These are phyloP conservation scores for Sordariomycetes sp. DNA, from an alignment of 2,329 filamentous ascomycete species.

Conservation along the genomic window DNA sequence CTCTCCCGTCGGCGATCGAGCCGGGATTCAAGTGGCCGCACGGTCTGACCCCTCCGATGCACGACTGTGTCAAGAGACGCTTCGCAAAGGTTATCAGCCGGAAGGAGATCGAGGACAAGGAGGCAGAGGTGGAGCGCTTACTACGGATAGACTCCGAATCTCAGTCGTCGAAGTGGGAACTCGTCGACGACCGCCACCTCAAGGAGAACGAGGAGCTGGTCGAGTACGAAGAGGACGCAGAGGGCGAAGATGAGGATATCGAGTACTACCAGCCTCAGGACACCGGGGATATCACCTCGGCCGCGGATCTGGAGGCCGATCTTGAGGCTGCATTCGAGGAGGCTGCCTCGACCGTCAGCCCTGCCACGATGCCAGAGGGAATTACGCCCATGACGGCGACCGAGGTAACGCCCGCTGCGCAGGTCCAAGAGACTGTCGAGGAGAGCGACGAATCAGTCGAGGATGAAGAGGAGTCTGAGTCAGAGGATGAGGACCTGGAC, in stretches of 20 bases:
- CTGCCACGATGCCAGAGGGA: slow-evolving; percentile 26
- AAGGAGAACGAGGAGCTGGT: slow-evolving; percentile 9
- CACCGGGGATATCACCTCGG: slow-evolving; percentile 34
- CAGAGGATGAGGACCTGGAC: slow-evolving; percentile 38
- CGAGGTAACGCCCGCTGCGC: slow-evolving; percentile 27
- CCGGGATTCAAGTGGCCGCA: slow-evolving; percentile 64
- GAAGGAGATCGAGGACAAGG: slow-evolving; percentile 74
- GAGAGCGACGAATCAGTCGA: slow-evolving; percentile 31
- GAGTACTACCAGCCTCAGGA: slow-evolving; percentile 32
- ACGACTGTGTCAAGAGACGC: slow-evolving; percentile 67
- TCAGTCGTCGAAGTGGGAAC: slow-evolving; percentile 46
- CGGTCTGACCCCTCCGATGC: slow-evolving; percentile 78
- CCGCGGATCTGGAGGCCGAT: slow-evolving; percentile 39
- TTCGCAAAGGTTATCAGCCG: slow-evolving; percentile 76
- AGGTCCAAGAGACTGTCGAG: slow-evolving; percentile 29
- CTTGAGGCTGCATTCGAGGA: slow-evolving; percentile 40
- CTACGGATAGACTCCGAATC: slow-evolving; percentile 55
- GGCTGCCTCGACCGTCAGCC: slow-evolving; percentile 24
- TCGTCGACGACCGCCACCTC: slow-evolving; percentile 39
- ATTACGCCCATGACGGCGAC: slow-evolving; percentile 29
- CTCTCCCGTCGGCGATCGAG: slow-evolving; percentile 62
- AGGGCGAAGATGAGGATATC: slow-evolving; percentile 31
- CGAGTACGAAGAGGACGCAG: slow-evolving; percentile 24
- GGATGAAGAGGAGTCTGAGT: slow-evolving; percentile 31
- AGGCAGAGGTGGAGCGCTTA: slow-evolving; percentile 63